Percentiles rank a stretch among this genome's conserved stretches.
These are phyloP conservation scores for Dichomitus squalens DNA, from an alignment of 1,284 basidiomycete species.

Conservation along the genomic window DNA sequence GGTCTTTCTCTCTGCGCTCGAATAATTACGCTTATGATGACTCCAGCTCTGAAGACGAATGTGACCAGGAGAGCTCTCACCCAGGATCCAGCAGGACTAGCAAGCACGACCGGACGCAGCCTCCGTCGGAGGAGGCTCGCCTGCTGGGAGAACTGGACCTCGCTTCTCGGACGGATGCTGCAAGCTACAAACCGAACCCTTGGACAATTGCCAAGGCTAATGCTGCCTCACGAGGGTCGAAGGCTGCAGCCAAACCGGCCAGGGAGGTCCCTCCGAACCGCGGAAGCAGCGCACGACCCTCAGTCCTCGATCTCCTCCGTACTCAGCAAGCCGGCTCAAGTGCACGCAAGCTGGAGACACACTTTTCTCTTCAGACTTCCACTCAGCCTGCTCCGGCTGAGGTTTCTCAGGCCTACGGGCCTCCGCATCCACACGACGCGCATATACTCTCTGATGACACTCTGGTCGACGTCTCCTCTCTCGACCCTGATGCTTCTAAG, in stretches of 20 bases:
- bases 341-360: background rate
- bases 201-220: constrained; percentile 78
- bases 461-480: constrained; percentile 10
- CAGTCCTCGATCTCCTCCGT: constrained; percentile 30
- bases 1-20: constrained; percentile 30
- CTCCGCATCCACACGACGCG: constrained; percentile 8
- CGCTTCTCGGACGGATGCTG: constrained; percentile 56
- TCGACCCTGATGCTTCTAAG: background rate
- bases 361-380: background rate
- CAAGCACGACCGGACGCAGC: background rate
- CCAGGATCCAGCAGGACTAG: background rate
- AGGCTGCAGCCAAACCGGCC: background rate
- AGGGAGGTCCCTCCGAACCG: background rate
- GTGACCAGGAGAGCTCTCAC: background rate
- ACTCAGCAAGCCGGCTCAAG: constrained; percentile 3
- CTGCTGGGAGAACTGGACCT: constrained; percentile 60
- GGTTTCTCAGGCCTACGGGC: background rate
- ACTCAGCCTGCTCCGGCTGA: background rate
- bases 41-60: constrained; percentile 20
- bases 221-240: constrained; percentile 50
- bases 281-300: constrained; percentile 20
- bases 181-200: constrained; percentile 67
- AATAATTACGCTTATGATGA: constrained; percentile 3
- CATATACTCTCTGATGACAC: constrained; percentile 25
- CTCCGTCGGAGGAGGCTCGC: constrained; percentile 31